Evolutionary conservation across 192 early-diverging fungal species (phyloP), one percentile per base, ranked within the genome.

Genomic region (Coemansia erecta): DNA sequence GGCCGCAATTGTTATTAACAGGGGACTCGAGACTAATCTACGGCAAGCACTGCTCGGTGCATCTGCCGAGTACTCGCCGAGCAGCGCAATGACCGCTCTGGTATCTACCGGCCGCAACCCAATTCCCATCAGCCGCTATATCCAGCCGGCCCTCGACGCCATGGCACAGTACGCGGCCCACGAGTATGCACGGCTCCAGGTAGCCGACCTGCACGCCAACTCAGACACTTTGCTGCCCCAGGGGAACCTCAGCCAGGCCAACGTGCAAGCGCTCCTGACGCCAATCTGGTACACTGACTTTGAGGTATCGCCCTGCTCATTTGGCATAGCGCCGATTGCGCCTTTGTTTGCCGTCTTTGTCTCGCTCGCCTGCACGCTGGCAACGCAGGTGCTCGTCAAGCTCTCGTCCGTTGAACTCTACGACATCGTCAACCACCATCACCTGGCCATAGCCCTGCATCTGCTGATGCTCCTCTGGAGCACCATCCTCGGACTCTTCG

Each of bases 1-100:
- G 62, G 62, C 44, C 19, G 62, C 62, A 2, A 64, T 64, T n/a
- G 62, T 56, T n/a, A 28, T 64, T 14, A 58, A 8, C 43, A 33
- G 7, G 15, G 56, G 56, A 2, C 56, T 58, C 12, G n/a, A 47
- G 7, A 3, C 9, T 19, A 6, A 39, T 8, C 37, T 56, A 23
- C 18, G 41, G 40, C 54, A 15, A 5, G 54, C 54, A 56, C 13
- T 56, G 40, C 41, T 24, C 8, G 17, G 11, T 24, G 12, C 9
- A 11, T 21, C 8, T 8, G 13, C 11, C 14, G 13, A 41, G 8
- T 18, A 53, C 19, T 19, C 46, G 37, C 19, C 43, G 19, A 15
- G 12, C 52, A 9, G 44, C 53, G 17, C 53, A 11, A 21, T 56
- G 17, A 50, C 42, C 1, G 54, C 49, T 3, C 46, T 64, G 15